Evolutionary conservation across 495 filamentous ascomycete genomes (phyloP).

Genomic region (Hypoxylon fuscum): DNA sequence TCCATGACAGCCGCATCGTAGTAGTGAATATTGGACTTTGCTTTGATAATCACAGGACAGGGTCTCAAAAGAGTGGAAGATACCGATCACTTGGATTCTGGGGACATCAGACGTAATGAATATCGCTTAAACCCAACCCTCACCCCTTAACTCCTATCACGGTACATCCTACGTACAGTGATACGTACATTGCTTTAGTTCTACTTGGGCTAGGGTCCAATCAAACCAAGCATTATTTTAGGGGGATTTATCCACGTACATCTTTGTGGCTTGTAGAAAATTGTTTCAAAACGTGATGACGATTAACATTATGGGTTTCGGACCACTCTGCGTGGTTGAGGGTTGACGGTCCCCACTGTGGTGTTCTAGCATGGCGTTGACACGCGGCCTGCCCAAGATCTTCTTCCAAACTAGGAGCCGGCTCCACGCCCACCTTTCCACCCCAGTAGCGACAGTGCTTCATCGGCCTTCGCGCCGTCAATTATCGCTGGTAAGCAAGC

Average conservation of each 20-base stretch:
- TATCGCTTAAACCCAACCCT: not conserved
- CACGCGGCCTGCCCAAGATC: conserved; percentile 35
- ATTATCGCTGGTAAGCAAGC: not conserved
- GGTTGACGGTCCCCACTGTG: conserved; percentile 15
- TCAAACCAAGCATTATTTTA: not conserved
- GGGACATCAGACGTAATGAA: conserved; percentile 4
- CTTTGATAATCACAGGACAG: conserved; percentile 2
- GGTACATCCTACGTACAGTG: not conserved
- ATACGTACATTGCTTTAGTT: conserved; percentile 16
- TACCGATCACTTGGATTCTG: not conserved
- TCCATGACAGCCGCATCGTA: conserved; percentile 23
- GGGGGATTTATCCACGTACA: not conserved
- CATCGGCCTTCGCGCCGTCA: not conserved
- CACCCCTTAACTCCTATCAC: not conserved
- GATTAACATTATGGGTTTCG: no score
- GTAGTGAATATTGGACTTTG: conserved; percentile 1
- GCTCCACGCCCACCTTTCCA: conserved; percentile 25
- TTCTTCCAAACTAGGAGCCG: conserved; percentile 11
- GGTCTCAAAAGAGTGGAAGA: conserved; percentile 1
- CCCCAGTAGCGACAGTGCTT: conserved; percentile 6
- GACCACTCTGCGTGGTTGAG: no score
- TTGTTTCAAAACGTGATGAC: conserved; percentile 23
- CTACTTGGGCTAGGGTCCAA: not conserved
- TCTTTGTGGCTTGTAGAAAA: not conserved
- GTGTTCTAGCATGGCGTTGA: conserved; percentile 22